phyloP scores from a whole-genome alignment of 2,329 filamentous ascomycete species.

The Aschersonia sp. region DNA sequence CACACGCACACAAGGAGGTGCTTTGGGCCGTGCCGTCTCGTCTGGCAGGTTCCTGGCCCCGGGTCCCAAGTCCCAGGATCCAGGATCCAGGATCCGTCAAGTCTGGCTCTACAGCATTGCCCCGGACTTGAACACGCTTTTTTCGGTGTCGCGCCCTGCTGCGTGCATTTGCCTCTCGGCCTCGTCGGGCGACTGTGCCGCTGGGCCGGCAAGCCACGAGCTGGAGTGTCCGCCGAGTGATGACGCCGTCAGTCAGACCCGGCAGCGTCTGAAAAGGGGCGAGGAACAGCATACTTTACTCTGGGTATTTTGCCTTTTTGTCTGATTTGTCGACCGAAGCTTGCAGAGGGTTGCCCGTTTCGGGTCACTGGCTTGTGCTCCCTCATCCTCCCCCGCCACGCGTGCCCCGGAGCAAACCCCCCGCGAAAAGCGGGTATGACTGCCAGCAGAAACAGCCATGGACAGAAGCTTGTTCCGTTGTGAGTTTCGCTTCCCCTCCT shows the following conservation, averaged over 20 bases:
- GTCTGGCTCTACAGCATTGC: background rate
- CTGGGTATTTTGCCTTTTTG: too few species aligned
- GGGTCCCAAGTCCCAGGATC: background rate
- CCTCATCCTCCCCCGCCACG: too few species aligned
- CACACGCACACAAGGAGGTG: background rate
- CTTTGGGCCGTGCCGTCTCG: background rate
- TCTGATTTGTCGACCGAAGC: background rate
- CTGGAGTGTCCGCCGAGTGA: too few species aligned
- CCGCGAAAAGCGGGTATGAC: conserved; percentile 1
- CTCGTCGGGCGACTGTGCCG: too few species aligned
- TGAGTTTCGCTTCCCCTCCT: background rate
- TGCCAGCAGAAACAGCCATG: background rate
- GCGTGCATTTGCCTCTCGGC: too few species aligned
- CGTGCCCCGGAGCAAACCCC: conserved; percentile 1
- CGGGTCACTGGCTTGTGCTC: background rate
- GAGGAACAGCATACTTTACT: too few species aligned
- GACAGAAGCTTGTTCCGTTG: background rate
- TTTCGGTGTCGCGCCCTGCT: background rate
- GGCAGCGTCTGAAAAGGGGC: too few species aligned
- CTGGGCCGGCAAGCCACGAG: too few species aligned
- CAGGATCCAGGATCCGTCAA: background rate
- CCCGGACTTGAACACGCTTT: background rate
- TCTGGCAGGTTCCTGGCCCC: background rate
- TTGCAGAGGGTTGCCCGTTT: background rate
- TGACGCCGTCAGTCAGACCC: too few species aligned